These are phyloP conservation scores for Pseudozyma tsukubaensis DNA, from an alignment of 1,284 basidiomycete genomes.

Conservation along the genomic window DNA sequence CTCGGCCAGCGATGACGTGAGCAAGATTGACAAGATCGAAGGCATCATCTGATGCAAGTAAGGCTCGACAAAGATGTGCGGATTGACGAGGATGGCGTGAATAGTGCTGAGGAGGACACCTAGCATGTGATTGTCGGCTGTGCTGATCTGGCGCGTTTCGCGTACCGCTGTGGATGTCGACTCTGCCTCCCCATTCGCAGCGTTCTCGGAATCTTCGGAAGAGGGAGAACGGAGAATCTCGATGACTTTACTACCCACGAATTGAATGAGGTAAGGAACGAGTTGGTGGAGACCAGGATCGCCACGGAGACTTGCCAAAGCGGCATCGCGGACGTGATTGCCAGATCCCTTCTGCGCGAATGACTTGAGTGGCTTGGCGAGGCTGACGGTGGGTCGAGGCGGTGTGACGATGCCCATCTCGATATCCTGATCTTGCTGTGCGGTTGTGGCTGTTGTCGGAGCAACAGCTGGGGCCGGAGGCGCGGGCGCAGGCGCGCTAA, in stretches of 20 bases:
- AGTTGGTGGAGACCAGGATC: conserved; percentile 94
- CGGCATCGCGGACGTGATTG: conserved; percentile 75
- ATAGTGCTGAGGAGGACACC: conserved; percentile 60
- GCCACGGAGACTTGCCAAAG: conserved; percentile 84
- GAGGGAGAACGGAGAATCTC: conserved; percentile 67
- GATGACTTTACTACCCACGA: conserved; percentile 81
- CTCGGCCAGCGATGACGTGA: conserved; percentile 80
- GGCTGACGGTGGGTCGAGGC: conserved; percentile 35
- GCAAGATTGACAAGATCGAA: conserved; percentile 86
- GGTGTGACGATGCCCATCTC: conserved; percentile 46
- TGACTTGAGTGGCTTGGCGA: conserved; percentile 45
- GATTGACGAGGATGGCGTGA: conserved; percentile 72
- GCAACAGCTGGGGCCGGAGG: not conserved
- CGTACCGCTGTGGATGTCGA: conserved; percentile 21
- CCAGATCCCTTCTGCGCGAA: conserved; percentile 56
- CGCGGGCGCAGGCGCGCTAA: conserved; percentile 3
- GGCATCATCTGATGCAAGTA: conserved; percentile 96
- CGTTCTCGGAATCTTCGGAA: conserved; percentile 9
- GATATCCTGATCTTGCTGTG: conserved; percentile 31
- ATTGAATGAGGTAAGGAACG: conserved; percentile 93
- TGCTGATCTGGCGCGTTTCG: conserved; percentile 33
- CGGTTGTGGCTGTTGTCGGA: not conserved
- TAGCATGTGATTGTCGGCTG: conserved; percentile 54
- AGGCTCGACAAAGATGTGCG: conserved; percentile 92
- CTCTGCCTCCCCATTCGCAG: conserved; percentile 4